Evolutionary conservation across 1,284 basidiomycete species (phyloP), one percentile per base, ranked within the genome.

Genomic region (Chalciporus sp.): DNA sequence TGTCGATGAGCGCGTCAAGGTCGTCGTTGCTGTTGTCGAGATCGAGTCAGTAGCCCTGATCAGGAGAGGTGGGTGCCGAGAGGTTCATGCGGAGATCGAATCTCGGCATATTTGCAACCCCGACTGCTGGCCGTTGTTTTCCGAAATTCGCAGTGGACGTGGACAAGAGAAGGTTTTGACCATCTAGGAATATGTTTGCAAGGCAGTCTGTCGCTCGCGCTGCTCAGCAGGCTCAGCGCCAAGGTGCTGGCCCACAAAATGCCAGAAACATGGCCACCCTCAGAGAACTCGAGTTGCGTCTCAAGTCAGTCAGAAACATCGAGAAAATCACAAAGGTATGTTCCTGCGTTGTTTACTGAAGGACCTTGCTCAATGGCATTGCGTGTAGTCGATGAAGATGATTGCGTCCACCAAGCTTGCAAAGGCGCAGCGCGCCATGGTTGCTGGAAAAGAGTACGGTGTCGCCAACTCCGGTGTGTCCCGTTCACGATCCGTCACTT

Each of bases 251-350:
- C 48, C 85, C 87, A 43, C 69, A 79, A 60, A 77, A 80, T 70
- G 84, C 90, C 63, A 85, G 89, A 63, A 94, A 94, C 74, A 95
- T 95, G 92, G 95, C 95, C 47, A 98, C 96, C 56, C 88, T 99
- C 63, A 90, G 95, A 70, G 96, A 99, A 79, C 92, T 98, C 69
- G 97, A 99, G 81, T 77, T 92, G 74, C 90, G 96, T 64, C 84
- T 95, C 76, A 98, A 98, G 86, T 97, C 94, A 54, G 96, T 98
- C 72, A 84, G 84, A 74, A 98, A 97, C 80, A 97, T 97, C 72
- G 93, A 96, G 84, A 97, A 98, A 91, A 98, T 97, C 81, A 98
- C 95, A 61, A 95, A 96, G 83, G 93, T 95, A 67, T 58, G 85
- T 75, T 46, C n/a, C 43, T 23, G 16, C 54, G 33, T 42, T 43